These are phyloP conservation scores for Diaporthe sp. DNA, from an alignment of 2,329 filamentous ascomycete genomes.

Conservation along the genomic window DNA sequence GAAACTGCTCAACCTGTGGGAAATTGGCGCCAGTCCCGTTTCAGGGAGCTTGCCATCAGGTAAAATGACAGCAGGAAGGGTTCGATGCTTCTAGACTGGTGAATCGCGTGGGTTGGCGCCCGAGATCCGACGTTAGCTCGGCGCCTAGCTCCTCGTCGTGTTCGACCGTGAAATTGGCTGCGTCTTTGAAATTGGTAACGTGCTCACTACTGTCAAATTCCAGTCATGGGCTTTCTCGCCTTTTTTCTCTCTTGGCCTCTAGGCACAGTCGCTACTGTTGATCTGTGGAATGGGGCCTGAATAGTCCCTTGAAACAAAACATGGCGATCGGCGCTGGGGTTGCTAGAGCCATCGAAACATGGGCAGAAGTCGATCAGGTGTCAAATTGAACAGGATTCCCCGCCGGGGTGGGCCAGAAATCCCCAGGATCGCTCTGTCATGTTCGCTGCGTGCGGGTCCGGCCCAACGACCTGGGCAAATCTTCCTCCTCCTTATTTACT, in stretches of 20 bases:
- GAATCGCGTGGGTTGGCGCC: neutral
- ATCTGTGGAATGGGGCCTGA: neutral
- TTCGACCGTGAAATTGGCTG: neutral
- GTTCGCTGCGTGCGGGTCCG: neutral
- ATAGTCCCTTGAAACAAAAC: conserved; percentile 13
- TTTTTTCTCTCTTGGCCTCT: neutral
- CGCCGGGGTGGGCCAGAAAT: neutral
- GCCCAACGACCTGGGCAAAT: neutral
- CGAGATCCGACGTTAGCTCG: neutral
- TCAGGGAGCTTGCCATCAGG: neutral
- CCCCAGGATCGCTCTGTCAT: conserved; percentile 14
- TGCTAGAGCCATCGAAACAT: neutral
- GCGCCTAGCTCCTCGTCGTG: neutral
- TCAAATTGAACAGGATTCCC: conserved; percentile 26
- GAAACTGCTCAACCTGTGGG: neutral
- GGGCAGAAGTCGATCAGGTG: conserved; percentile 12
- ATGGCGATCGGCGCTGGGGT: conserved; percentile 1
- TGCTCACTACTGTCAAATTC: neutral
- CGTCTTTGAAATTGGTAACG: neutral
- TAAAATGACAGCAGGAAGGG: conserved; percentile 3
- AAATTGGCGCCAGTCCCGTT: conserved; percentile 9
- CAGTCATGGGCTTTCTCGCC: too few relatives aligned
- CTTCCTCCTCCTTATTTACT: too few relatives aligned
- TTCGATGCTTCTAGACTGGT: conserved; percentile 2
- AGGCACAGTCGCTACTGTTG: neutral